A percentile compares a stretch with the other conserved stretches of the same genome.
These are phyloP conservation scores for Gracilaria vermiculophylla DNA, from an alignment of 23 red algal species.

Conservation along the genomic window DNA sequence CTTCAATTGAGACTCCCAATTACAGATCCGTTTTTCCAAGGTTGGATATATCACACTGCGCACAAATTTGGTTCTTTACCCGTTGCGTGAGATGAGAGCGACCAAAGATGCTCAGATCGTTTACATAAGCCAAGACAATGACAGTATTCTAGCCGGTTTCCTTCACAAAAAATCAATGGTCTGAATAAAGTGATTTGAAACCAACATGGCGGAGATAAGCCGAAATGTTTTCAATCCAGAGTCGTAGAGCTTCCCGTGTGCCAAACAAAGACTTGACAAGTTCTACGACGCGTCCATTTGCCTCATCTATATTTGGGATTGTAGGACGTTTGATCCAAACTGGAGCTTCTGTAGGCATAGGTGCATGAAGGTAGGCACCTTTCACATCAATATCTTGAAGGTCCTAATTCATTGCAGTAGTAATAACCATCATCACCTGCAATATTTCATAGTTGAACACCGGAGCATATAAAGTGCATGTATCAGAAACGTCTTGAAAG, in stretches of 20 bases:
- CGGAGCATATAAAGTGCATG: neutral
- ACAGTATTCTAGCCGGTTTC: neutral
- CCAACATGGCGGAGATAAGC: neutral
- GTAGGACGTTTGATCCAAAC: neutral
- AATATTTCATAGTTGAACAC: neutral
- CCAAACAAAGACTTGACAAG: neutral
- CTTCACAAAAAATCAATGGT: neutral
- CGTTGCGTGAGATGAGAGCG: neutral
- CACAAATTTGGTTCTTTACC: neutral
- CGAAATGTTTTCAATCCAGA: constrained; percentile 6
- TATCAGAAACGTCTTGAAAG: neutral
- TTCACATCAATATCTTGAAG: constrained; percentile 14
- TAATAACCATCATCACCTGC: neutral
- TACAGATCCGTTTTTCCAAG: constrained; percentile 12
- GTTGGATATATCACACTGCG: neutral
- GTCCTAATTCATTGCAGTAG: neutral
- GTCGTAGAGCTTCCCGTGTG: neutral
- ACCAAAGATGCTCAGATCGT: neutral
- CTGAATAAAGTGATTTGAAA: neutral
- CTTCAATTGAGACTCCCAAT: neutral
- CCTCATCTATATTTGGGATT: neutral
- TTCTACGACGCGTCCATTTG: neutral
- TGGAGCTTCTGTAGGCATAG: neutral
- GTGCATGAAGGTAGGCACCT: neutral
- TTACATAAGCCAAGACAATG: neutral